These are phyloP conservation scores for Cladorrhinum sp. DNA, from an alignment of 2,329 filamentous ascomycete genomes.

Conservation along the genomic window DNA sequence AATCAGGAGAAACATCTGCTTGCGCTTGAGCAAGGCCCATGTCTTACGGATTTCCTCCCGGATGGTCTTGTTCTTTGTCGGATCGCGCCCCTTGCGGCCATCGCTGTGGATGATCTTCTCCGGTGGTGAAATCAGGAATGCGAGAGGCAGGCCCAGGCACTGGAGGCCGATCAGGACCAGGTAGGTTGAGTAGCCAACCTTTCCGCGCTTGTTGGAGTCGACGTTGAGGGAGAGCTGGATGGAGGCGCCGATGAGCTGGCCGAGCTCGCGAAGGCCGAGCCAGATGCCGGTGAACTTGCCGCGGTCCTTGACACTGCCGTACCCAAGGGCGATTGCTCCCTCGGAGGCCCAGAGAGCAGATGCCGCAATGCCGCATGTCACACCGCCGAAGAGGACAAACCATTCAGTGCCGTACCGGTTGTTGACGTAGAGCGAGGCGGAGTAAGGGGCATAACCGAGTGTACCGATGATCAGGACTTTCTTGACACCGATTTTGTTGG, in stretches of 20 bases:
- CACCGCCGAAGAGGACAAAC: slow-evolving; percentile 43
- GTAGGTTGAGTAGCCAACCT: slow-evolving; percentile 43
- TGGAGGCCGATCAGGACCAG: slow-evolving; percentile 43
- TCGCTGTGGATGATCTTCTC: slow-evolving; percentile 43
- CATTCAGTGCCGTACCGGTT: slow-evolving; percentile 43
- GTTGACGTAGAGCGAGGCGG: slow-evolving; percentile 42
- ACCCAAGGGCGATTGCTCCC: slow-evolving; percentile 39
- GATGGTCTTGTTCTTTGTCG: slow-evolving; percentile 37
- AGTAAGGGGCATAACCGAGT: slow-evolving; percentile 43
- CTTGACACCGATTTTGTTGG: slow-evolving; percentile 42
- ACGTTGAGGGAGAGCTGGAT: slow-evolving; percentile 50
- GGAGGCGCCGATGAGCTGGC: slow-evolving; percentile 50
- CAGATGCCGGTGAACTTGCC: slow-evolving; percentile 49
- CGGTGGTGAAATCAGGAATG: slow-evolving; percentile 43
- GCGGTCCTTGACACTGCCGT: slow-evolving; percentile 44
- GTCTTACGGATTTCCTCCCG: slow-evolving; percentile 38
- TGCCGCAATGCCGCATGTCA: slow-evolving; percentile 40
- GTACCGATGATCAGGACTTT: slow-evolving; percentile 41
- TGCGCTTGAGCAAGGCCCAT: slow-evolving; percentile 39
- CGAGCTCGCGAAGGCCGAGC: slow-evolving; percentile 51
- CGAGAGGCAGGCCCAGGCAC: slow-evolving; percentile 44
- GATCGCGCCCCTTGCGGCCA: slow-evolving; percentile 30
- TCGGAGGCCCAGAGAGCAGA: slow-evolving; percentile 38
- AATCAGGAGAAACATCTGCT: slow-evolving; percentile 46
- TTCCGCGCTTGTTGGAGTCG: slow-evolving; percentile 40